These are phyloP conservation scores for Silene conica DNA, from an alignment of 148 eudicot species.

Conservation along the genomic window DNA sequence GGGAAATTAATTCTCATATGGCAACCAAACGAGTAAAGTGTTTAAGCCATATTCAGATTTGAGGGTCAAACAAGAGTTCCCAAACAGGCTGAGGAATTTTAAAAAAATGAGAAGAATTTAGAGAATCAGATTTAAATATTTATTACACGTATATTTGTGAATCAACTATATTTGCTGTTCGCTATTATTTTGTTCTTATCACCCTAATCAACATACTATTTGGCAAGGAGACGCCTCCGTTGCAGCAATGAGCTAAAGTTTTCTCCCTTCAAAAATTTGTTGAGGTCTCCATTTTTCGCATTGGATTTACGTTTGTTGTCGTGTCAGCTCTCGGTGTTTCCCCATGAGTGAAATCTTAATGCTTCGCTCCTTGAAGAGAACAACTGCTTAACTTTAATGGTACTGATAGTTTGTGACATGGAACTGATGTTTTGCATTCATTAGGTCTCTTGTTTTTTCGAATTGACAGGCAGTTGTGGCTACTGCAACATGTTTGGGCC, in stretches of 20 bases:
- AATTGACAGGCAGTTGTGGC: slow-evolving; percentile 71
- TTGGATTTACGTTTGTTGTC: not conserved
- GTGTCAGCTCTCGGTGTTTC: not conserved
- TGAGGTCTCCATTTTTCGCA: not conserved
- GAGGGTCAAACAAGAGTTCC: too few relatives aligned
- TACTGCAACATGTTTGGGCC: slow-evolving; percentile 63
- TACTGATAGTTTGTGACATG: not conserved
- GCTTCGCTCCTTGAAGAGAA: not conserved
- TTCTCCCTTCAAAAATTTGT: not conserved
- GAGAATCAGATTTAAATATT: too few relatives aligned
- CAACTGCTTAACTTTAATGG: not conserved
- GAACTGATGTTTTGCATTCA: slow-evolving; percentile 29
- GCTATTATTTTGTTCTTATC: too few relatives aligned
- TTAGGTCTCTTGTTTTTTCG: slow-evolving; percentile 29
- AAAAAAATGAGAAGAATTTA: too few relatives aligned
- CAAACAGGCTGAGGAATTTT: too few relatives aligned
- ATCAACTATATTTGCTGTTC: too few relatives aligned
- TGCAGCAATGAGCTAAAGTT: not conserved
- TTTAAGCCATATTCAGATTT: too few relatives aligned
- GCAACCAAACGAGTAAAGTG: too few relatives aligned
- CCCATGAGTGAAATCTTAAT: not conserved
- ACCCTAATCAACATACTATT: too few relatives aligned
- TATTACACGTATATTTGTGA: too few relatives aligned
- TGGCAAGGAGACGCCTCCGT: too few relatives aligned
- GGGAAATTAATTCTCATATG: too few relatives aligned